Conservation (phyloP, 371 early-diverging fungal species). For the Globomyces sp. region DNA sequence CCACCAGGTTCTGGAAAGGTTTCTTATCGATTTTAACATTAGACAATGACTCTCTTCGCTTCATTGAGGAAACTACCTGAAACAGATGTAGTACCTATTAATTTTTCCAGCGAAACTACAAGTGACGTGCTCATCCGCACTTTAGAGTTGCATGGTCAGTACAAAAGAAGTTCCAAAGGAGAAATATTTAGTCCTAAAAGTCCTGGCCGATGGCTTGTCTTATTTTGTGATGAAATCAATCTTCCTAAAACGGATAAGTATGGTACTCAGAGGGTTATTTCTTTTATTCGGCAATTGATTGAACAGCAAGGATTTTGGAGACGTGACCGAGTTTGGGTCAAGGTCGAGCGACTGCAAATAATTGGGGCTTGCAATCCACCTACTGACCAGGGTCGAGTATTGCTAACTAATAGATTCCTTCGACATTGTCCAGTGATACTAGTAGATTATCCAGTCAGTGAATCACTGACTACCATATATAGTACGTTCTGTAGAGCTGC, state of each 20-base stretch:
- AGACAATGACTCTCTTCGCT: slow-evolving; percentile 96
- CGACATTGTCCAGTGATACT: slow-evolving; percentile 95
- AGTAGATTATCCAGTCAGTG: slow-evolving; percentile 97
- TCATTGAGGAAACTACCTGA: slow-evolving; percentile 93
- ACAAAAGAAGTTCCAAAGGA: slow-evolving; percentile 93
- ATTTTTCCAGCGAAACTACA: slow-evolving; percentile 97
- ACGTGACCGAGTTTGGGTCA: slow-evolving; percentile 88
- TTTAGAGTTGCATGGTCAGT: slow-evolving; percentile 97
- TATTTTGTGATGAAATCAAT: slow-evolving; percentile 99
- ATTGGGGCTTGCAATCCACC: slow-evolving; percentile 99
- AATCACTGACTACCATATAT: slow-evolving; percentile 94
- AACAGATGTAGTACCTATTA: slow-evolving; percentile 96
- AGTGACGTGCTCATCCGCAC: slow-evolving; percentile 94
- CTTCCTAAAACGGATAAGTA: slow-evolving; percentile 95
- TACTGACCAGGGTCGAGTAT: slow-evolving; percentile 97
- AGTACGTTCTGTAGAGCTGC: slow-evolving; percentile 88
- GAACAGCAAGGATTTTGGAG: slow-evolving; percentile 98
- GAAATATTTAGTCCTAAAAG: slow-evolving; percentile 81
- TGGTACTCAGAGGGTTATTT: slow-evolving; percentile 96
- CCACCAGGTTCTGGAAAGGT: slow-evolving; percentile 98
- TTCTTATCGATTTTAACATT: neutral
- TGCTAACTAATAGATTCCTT: slow-evolving; percentile 92
- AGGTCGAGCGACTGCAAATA: slow-evolving; percentile 94
- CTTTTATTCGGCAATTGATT: slow-evolving; percentile 92
- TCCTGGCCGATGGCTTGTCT: slow-evolving; percentile 92